These are phyloP conservation scores for Wallacemonas sp. DNA, from an alignment of 208 protist genomes.

Conservation along the genomic window DNA sequence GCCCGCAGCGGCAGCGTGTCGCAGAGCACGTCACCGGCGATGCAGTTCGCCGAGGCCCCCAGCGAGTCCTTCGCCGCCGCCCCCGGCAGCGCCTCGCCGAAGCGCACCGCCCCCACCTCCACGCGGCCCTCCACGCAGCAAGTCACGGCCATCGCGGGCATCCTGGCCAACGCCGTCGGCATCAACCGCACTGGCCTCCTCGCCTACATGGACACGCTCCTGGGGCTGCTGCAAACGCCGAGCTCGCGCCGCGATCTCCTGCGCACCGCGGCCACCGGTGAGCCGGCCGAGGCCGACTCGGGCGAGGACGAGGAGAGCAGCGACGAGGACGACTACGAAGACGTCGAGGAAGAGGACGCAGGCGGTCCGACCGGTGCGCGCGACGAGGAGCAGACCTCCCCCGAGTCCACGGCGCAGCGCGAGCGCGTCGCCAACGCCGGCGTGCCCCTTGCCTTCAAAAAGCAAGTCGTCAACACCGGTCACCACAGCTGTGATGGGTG, in stretches of 20 bases:
- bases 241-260: neutral
- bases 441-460: neutral
- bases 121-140: constrained; percentile 48
- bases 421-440: constrained; percentile 1
- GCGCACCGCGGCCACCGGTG: no score
- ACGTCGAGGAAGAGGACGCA: constrained; percentile 3
- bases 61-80: neutral
- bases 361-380: no score
- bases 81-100: neutral
- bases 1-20: constrained; percentile 11
- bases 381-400: neutral
- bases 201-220: constrained; percentile 36
- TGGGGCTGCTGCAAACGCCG: constrained; percentile 18
- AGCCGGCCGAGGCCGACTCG: neutral
- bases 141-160: constrained; percentile 39
- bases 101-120: neutral
- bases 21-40: neutral
- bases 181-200: constrained; percentile 37
- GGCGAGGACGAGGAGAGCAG: constrained; percentile 33
- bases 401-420: neutral
- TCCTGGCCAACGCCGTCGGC: constrained; percentile 46
- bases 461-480: constrained; percentile 31
- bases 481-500: constrained; percentile 71
- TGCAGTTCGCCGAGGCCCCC: neutral
- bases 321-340: constrained; percentile 36